Evolutionary conservation across 192 early-diverging fungal species (phyloP).

Genomic region (Jimgerdemannia flammicorona): DNA sequence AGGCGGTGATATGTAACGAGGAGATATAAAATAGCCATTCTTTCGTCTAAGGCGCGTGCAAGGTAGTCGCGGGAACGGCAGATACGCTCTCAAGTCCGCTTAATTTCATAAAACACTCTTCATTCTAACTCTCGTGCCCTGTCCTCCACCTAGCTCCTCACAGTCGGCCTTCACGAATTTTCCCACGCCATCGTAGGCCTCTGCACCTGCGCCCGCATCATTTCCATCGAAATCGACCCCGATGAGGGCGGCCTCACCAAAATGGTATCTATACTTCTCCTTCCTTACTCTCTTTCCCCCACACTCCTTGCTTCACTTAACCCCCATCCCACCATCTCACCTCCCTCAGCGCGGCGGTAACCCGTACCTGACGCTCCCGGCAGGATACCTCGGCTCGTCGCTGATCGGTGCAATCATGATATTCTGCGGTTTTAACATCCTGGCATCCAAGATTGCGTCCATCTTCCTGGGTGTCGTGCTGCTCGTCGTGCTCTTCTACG

Average conservation of each 20-base stretch:
- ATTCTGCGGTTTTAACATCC: slow-evolving; percentile 87
- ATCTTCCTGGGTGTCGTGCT: slow-evolving; percentile 83
- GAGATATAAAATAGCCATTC: no score
- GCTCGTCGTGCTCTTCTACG: slow-evolving; percentile 82
- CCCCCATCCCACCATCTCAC: not conserved
- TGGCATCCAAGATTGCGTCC: slow-evolving; percentile 83
- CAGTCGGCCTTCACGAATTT: slow-evolving; percentile 94
- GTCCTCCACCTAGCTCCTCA: slow-evolving; percentile 55
- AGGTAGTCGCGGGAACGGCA: no score
- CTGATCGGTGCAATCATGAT: slow-evolving; percentile 90
- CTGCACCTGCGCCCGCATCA: slow-evolving; percentile 86
- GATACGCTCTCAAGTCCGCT: not conserved
- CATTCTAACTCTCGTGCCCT: not conserved
- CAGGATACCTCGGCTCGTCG: slow-evolving; percentile 88
- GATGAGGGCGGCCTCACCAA: slow-evolving; percentile 87
- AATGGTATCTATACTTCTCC: slow-evolving; percentile 44
- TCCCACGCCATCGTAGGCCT: slow-evolving; percentile 85
- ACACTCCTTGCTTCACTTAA: not conserved
- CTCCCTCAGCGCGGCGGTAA: slow-evolving; percentile 63
- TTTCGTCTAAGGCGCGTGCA: no score
- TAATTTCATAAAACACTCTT: not conserved
- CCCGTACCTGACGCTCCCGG: slow-evolving; percentile 77
- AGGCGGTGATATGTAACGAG: no score
- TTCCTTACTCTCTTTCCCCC: not conserved
- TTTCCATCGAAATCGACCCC: slow-evolving; percentile 87